These are phyloP conservation scores for Bipolaris sorokiniana DNA, from an alignment of 2,329 filamentous ascomycete genomes.

Conservation along the genomic window DNA sequence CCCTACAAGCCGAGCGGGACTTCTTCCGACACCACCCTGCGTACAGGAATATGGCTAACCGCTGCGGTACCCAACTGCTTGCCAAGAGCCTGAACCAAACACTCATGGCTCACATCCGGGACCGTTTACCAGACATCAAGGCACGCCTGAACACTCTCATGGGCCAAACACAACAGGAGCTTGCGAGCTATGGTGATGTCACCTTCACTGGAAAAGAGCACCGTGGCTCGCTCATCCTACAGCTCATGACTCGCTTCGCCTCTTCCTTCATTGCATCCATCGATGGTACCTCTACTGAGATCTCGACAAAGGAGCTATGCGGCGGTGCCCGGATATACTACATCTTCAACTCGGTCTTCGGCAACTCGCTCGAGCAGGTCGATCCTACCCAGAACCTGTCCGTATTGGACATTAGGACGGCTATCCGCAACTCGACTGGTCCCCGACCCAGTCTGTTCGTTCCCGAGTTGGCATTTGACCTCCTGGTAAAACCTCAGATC, in stretches of 20 bases:
- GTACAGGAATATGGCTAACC: slow-evolving; percentile 91
- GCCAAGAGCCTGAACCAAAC: slow-evolving; percentile 95
- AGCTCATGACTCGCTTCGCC: slow-evolving; percentile 97
- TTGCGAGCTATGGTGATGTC: slow-evolving; percentile 97
- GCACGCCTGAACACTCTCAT: slow-evolving; percentile 96
- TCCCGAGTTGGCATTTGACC: slow-evolving; percentile 94
- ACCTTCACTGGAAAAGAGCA: slow-evolving; percentile 98
- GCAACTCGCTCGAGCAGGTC: slow-evolving; percentile 93
- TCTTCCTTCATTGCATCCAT: slow-evolving; percentile 98
- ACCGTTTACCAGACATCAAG: slow-evolving; percentile 96
- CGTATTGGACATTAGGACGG: slow-evolving; percentile 91
- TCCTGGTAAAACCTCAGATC: slow-evolving; percentile 97
- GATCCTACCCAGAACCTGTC: slow-evolving; percentile 96
- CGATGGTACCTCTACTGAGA: slow-evolving; percentile 97
- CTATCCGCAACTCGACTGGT: slow-evolving; percentile 96
- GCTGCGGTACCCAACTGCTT: slow-evolving; percentile 92
- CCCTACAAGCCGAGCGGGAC: slow-evolving; percentile 84
- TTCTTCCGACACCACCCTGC: slow-evolving; percentile 98
- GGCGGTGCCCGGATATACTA: slow-evolving; percentile 96
- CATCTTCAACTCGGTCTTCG: slow-evolving; percentile 98
- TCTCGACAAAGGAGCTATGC: slow-evolving; percentile 96
- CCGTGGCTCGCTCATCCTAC: slow-evolving; percentile 89
- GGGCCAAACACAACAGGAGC: slow-evolving; percentile 99
- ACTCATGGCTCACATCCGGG: slow-evolving; percentile 94
- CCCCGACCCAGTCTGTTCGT: slow-evolving; percentile 95